Evolutionary conservation across 306 rosid species (phyloP).

Genomic region (Cicer arietinum): DNA sequence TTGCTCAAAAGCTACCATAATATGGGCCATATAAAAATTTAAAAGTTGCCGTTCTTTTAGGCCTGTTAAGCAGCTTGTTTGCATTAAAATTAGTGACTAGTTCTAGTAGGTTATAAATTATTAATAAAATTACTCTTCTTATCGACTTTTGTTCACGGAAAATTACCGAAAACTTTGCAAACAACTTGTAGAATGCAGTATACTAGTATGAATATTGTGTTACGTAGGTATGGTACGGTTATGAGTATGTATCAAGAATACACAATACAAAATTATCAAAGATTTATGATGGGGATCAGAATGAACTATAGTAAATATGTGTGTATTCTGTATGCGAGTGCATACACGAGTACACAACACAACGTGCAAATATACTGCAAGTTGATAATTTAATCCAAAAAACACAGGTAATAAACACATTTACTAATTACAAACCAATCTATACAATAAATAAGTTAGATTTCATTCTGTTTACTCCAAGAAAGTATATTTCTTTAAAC

Average conservation of each 20-base stretch:
- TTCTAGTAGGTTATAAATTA: background rate
- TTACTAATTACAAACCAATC: slow-evolving; percentile 2
- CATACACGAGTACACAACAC: background rate
- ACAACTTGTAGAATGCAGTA: slow-evolving; percentile 22
- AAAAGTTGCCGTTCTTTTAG: slow-evolving; percentile 17
- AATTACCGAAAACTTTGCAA: background rate
- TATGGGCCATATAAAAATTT: slow-evolving; percentile 8
- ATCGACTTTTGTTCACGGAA: background rate
- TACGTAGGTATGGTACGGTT: background rate
- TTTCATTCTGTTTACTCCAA: slow-evolving; percentile 7
- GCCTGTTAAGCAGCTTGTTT: slow-evolving; percentile 28
- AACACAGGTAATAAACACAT: slow-evolving; percentile 7
- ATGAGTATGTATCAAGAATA: background rate
- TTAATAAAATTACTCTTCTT: background rate
- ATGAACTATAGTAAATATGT: background rate
- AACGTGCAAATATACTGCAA: background rate
- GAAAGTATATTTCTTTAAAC: background rate
- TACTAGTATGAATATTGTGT: background rate
- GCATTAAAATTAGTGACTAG: background rate
- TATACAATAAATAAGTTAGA: background rate
- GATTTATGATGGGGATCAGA: background rate
- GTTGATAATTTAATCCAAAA: slow-evolving; percentile 4
- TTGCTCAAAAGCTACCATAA: slow-evolving; percentile 28
- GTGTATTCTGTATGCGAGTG: background rate
- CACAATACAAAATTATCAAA: background rate